Evolutionary conservation across 164 flowering plant species (phyloP), one percentile per base, ranked within the genome.

Genomic region (Annona squamosa): DNA sequence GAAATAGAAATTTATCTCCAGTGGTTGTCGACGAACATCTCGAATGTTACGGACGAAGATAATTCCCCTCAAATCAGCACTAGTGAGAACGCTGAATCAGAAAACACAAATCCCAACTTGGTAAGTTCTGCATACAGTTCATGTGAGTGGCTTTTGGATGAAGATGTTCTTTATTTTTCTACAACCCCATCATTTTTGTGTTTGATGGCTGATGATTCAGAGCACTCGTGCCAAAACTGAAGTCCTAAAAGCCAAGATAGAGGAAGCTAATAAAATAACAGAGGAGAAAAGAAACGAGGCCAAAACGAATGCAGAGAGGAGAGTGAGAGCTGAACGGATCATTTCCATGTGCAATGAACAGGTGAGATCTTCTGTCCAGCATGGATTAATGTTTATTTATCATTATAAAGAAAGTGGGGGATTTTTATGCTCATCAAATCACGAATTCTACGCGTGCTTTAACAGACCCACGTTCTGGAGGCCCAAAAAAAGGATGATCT

Each of bases 241-340:
- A 67, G 67, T 16, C 59, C n/a, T 87, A 56, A 83, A 46, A 72
- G 78, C 74, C 13, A 83, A 77, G 73, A 77, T 88, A 10, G 61
- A 72, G 16, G 81, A 79, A 77, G 84, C 87, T 9, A 74, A 69
- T 0, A 73, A 80, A 65, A 73, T 63, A 4, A 77, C 81, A 13
- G 79, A 80, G 62, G 43, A 68, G 78, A 81, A 81, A 75, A 84
- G 74, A 69, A 76, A 71, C 46, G 83, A 85, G 71, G 76, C 82
- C 1, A 80, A 81, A 75, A 78, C 41, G 7, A 72, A 78, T 56
- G 63, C 73, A 0, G 86, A 85, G 48, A 84, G 89, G 74, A 72
- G 57, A 9, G 66, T 75, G 16, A 85, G 75, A 82, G 96, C 96
- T 18, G 80, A 82, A 82, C 71, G 90, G 87, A 87, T 85, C 13